Evolutionary conservation across 208 protist species (phyloP).

Genomic region (Strigomonas culicis): DNA sequence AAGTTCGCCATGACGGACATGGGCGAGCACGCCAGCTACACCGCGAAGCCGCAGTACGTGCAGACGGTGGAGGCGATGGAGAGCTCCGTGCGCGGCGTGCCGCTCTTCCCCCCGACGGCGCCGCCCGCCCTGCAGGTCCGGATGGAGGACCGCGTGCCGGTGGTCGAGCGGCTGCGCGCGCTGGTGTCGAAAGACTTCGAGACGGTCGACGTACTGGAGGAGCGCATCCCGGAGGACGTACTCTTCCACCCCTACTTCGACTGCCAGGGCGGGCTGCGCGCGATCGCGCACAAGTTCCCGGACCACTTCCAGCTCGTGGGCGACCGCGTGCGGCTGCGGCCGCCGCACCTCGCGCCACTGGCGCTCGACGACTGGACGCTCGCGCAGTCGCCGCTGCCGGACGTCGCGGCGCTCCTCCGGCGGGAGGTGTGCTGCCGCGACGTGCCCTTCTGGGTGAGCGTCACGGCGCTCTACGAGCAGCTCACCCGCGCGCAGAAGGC

Average conservation of each 20-base stretch:
- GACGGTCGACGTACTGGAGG: conserved; percentile 67
- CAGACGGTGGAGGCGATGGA: conserved; percentile 66
- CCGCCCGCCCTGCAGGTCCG: conserved; percentile 74
- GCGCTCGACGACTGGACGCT: conserved; percentile 69
- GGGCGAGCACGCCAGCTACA: conserved; percentile 63
- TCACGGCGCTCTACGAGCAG: conserved; percentile 80
- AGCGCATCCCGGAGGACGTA: conserved; percentile 70
- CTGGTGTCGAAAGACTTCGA: conserved; percentile 66
- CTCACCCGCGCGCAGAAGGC: conserved; percentile 59
- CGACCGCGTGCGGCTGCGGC: conserved; percentile 60
- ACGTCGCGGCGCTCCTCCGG: conserved; percentile 51
- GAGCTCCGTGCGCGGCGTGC: conserved; percentile 29
- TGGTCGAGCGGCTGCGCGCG: conserved; percentile 68
- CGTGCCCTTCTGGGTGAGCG: conserved; percentile 80
- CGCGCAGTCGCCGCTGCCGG: conserved; percentile 58
- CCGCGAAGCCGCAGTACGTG: conserved; percentile 72
- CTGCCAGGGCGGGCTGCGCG: conserved; percentile 79
- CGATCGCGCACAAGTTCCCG: conserved; percentile 81
- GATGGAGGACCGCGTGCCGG: conserved; percentile 78
- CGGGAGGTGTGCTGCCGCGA: conserved; percentile 55
- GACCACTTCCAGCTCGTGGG: conserved; percentile 83
- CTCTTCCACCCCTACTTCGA: conserved; percentile 90
- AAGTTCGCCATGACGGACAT: conserved; percentile 87
- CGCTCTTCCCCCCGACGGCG: conserved; percentile 37
- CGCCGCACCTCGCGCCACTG: conserved; percentile 65